A percentile compares a stretch with the other conserved stretches of the same genome.
These are phyloP conservation scores for Neonectria ditissima DNA, from an alignment of 2,329 filamentous ascomycete species.

Conservation along the genomic window DNA sequence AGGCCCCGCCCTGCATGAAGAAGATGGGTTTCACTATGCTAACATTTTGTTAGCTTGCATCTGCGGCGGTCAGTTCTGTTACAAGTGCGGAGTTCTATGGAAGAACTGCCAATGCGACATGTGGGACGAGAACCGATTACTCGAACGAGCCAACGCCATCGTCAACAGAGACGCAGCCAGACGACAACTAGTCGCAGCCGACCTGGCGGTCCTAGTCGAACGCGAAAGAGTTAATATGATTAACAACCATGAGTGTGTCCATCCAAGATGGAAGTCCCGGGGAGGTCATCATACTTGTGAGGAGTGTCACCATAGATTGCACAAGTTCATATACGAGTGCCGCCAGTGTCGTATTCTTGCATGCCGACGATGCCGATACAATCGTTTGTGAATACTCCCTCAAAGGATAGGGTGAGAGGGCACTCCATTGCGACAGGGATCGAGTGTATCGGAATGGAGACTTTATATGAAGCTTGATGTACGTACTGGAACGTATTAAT, in stretches of 20 bases:
- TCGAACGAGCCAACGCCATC: constrained; percentile 49
- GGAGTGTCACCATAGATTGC: constrained; percentile 56
- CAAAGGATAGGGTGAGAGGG: not conserved
- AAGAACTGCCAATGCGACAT: constrained; percentile 53
- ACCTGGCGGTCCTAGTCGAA: not conserved
- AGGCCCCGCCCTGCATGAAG: constrained; percentile 33
- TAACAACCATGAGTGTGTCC: constrained; percentile 54
- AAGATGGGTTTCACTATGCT: not conserved
- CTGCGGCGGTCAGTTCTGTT: constrained; percentile 62
- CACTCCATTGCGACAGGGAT: not conserved
- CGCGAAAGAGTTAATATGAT: constrained; percentile 20
- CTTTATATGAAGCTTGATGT: not conserved
- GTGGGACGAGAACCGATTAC: constrained; percentile 51
- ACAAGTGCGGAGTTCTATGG: constrained; percentile 57
- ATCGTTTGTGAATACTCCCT: constrained; percentile 46
- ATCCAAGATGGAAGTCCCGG: constrained; percentile 51
- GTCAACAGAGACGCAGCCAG: constrained; percentile 42
- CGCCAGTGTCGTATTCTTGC: constrained; percentile 56
- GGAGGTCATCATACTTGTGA: constrained; percentile 54
- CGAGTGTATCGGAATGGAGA: not conserved
- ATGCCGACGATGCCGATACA: constrained; percentile 59
- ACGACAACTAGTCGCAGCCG: not conserved
- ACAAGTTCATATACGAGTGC: constrained; percentile 60
- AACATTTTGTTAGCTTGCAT: constrained; percentile 52
- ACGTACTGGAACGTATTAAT: not conserved